These are phyloP conservation scores for Annulohypoxylon stygium DNA, from an alignment of 495 filamentous ascomycete genomes.

Conservation along the genomic window DNA sequence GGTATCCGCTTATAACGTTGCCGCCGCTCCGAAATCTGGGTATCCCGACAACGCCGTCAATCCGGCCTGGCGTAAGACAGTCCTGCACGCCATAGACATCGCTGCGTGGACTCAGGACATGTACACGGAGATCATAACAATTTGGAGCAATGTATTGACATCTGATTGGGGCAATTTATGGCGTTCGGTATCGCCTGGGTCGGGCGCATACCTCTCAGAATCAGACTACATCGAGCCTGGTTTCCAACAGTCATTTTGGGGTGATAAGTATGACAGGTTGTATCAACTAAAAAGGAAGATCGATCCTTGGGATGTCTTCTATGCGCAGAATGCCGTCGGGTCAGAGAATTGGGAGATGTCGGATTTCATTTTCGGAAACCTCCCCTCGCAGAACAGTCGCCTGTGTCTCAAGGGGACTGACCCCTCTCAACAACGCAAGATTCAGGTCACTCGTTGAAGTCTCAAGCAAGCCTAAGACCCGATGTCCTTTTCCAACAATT, in stretches of 20 bases:
- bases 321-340: conserved; percentile 64
- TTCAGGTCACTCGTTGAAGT: not conserved
- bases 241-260: conserved; percentile 70
- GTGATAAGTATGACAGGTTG: conserved; percentile 57
- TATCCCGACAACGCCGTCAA: conserved; percentile 61
- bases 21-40: conserved; percentile 53
- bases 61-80: conserved; percentile 64
- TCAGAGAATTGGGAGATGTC: conserved; percentile 60
- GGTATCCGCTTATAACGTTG: conserved; percentile 66
- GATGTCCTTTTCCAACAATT: not conserved
- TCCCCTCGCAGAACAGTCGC: conserved; percentile 52
- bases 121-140: conserved; percentile 55
- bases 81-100: conserved; percentile 62
- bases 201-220: conserved; percentile 59
- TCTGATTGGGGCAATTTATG: conserved; percentile 61
- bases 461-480: not conserved
- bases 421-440: not conserved
- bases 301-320: conserved; percentile 65
- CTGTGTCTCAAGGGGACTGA: conserved; percentile 46
- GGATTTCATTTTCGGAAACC: conserved; percentile 48
- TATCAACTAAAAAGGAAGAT: conserved; percentile 62
- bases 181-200: conserved; percentile 55
- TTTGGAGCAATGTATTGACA: conserved; percentile 62
- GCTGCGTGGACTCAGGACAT: conserved; percentile 56
- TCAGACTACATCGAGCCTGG: conserved; percentile 66